Evolutionary conservation across 2,329 filamentous ascomycete species (phyloP), one percentile per base, ranked within the genome.

Genomic region (Aspergillaceae sp.): DNA sequence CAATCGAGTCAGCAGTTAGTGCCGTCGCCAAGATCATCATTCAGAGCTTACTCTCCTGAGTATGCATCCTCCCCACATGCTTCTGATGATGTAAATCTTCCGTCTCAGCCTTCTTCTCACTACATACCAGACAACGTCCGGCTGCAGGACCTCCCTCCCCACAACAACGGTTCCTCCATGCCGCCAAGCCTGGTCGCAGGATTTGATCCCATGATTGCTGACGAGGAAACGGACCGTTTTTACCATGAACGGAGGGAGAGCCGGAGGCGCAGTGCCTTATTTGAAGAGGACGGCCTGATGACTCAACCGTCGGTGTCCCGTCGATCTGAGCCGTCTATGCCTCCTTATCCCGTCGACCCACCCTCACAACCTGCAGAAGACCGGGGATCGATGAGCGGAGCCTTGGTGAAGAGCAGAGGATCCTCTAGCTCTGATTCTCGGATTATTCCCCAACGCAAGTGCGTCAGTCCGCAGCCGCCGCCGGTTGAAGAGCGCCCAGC

Each of bases 391-490:
- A 59, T 7, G 56, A 62, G n/a, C 54, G 56, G 27, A 53, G 50
- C 40, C 53, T 58, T 41, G 38, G 44, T 58, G 28, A 47, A 56
- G 8, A 48, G 42, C 29, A 48, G 50, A 34, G 63, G 65, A 29
- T 62, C 65, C 6, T 48, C 57, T 42, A 61, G 61, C 55, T 46
- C 64, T 53, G 51, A 63, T 53, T 52, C 64, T 58, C 56, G 71
- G 54, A 52, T 60, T 47, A 68, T 75, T 43, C 69, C 72, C 6
- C 69, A 69, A 5, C 72, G 79, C 10, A 83, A 83, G 58, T 82
- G 79, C 1, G 69, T 83, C 9, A 82, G 78, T 45, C 78, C 79
- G 7, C 71, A 70, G 2, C 79, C 79, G 51, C 69, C 51, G 45
- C 66, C 44, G 51, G 65, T 54, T 42, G 63, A 63, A 38, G 65